Percentiles rank a stretch among this genome's conserved stretches.
These are phyloP conservation scores for Hemileccinum impolitum DNA, from an alignment of 768 basidiomycete species.

Conservation along the genomic window DNA sequence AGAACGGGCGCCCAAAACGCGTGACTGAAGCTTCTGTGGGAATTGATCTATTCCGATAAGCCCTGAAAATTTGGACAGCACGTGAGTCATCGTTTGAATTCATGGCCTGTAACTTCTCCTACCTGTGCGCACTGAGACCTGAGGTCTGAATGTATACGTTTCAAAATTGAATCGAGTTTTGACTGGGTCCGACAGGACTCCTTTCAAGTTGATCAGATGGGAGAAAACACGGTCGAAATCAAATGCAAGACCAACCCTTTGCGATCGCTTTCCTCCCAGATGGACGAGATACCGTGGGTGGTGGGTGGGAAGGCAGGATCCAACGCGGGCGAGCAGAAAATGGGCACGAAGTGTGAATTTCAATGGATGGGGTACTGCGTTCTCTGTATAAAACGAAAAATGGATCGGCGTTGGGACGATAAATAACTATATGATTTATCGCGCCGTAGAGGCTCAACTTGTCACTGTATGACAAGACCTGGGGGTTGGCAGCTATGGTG, in stretches of 20 bases:
- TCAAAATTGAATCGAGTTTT: too few relatives aligned
- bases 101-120: too few relatives aligned
- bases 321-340: slow-evolving; percentile 4
- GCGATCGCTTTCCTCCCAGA: slow-evolving; percentile 7
- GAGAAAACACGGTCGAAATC: neutral
- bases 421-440: too few relatives aligned
- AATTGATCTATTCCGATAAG: too few relatives aligned
- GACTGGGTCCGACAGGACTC: neutral
- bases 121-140: too few relatives aligned
- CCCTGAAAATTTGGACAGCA: too few relatives aligned
- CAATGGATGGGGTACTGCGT: neutral
- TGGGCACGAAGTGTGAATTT: slow-evolving; percentile 1
- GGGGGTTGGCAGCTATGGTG: too few relatives aligned
- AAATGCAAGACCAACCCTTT: neutral
- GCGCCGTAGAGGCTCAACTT: too few relatives aligned
- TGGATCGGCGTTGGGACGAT: neutral
- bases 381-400: neutral
- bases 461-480: too few relatives aligned
- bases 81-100: neutral
- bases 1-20: too few relatives aligned
- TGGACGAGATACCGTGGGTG: slow-evolving; percentile 6
- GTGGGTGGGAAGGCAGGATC: slow-evolving; percentile 1
- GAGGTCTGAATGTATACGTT: too few relatives aligned
- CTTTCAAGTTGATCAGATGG: neutral
- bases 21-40: too few relatives aligned